phyloP scores from a whole-genome alignment of 139 green algal genomes.

The Tetraselmis striata region DNA sequence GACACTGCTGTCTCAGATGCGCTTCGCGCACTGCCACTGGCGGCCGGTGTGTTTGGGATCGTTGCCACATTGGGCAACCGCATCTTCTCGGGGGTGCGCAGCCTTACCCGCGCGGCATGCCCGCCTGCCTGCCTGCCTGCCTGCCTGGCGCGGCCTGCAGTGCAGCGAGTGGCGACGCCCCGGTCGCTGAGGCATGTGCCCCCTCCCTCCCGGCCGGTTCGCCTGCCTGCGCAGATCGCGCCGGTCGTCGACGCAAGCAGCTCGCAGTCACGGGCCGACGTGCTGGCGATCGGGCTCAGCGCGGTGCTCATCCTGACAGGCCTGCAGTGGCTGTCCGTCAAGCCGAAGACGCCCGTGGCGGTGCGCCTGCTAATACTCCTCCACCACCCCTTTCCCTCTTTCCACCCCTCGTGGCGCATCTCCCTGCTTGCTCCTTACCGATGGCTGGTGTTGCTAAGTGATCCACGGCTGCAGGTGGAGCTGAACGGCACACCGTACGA shows the following conservation, averaged over 20 bases:
- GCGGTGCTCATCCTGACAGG: slow-evolving; percentile 81
- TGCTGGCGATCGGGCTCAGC: slow-evolving; percentile 74
- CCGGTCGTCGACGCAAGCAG: slow-evolving; percentile 72
- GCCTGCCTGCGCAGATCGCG: slow-evolving; percentile 45
- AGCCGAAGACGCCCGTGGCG: slow-evolving; percentile 27
- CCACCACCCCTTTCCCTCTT: neutral
- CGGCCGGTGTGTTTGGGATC: slow-evolving; percentile 31
- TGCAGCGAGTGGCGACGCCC: too few species aligned
- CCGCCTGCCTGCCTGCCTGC: neutral
- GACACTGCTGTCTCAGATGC: neutral
- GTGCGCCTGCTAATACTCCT: neutral
- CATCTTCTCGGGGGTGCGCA: slow-evolving; percentile 31
- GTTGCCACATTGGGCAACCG: slow-evolving; percentile 34
- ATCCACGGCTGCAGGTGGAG: too few species aligned
- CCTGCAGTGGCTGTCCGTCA: slow-evolving; percentile 81
- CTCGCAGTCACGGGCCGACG: slow-evolving; percentile 78
- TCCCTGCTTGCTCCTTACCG: neutral
- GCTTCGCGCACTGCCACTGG: slow-evolving; percentile 32
- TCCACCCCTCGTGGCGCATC: neutral
- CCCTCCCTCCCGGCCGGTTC: too few species aligned
- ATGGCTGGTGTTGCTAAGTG: too few species aligned
- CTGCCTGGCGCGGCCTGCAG: too few species aligned
- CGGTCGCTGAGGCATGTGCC: too few species aligned
- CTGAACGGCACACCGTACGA: neutral
- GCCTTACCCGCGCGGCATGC: neutral